A percentile compares a stretch with the other conserved stretches of the same genome.
Evolutionary conservation across 1,284 basidiomycete species (phyloP).

Genomic region (Kwoniella shivajii): DNA sequence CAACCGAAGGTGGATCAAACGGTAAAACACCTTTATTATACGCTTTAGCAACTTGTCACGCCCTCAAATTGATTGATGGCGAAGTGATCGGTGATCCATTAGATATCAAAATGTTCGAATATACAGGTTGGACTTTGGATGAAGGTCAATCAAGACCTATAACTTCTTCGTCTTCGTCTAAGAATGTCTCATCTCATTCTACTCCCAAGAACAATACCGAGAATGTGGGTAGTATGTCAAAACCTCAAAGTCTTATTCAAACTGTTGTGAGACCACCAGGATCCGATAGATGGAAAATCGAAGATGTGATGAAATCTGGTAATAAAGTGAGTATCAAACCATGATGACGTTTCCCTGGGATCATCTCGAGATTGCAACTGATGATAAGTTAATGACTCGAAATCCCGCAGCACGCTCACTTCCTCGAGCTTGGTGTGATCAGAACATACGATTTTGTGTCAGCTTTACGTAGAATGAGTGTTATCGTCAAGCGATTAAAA

Average conservation of each 20-base stretch:
- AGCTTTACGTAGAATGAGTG: constrained; percentile 90
- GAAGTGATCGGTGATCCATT: constrained; percentile 92
- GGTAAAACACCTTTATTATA: constrained; percentile 82
- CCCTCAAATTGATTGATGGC: constrained; percentile 87
- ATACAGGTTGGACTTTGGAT: constrained; percentile 94
- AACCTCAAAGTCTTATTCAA: constrained; percentile 90
- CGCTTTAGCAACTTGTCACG: constrained; percentile 95
- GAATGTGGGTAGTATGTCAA: too few relatives aligned
- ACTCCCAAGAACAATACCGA: neutral
- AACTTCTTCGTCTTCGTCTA: constrained; percentile 59
- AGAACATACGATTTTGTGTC: constrained; percentile 97
- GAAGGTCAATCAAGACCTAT: constrained; percentile 69
- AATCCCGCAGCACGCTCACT: constrained; percentile 93
- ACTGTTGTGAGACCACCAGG: constrained; percentile 95
- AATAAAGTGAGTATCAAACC: constrained; percentile 62
- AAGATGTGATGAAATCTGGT: constrained; percentile 84
- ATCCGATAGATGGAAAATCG: constrained; percentile 80
- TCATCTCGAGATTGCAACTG: neutral
- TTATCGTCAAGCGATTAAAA: constrained; percentile 92
- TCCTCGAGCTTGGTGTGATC: constrained; percentile 94
- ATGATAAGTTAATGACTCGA: neutral
- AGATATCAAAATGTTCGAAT: constrained; percentile 97
- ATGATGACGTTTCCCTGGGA: neutral
- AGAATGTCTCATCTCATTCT: constrained; percentile 18
- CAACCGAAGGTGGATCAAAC: constrained; percentile 62